phyloP scores from a whole-genome alignment of 345 rosid genomes.

The Lumnitzera racemosa region DNA sequence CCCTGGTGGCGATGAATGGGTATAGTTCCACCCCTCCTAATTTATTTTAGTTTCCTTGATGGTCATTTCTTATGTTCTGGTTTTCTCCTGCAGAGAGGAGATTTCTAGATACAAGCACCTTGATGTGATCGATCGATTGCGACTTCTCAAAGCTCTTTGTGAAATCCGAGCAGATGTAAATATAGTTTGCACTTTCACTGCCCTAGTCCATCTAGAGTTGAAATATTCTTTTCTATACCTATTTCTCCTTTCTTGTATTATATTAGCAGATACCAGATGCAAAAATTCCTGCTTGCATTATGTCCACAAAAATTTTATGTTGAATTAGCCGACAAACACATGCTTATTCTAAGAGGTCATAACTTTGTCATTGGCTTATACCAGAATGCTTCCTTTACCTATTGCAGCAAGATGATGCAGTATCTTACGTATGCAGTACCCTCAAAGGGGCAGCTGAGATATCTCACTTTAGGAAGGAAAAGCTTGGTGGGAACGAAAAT shows the following conservation, averaged over 20 bases:
- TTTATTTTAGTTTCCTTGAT: conserved; percentile 3
- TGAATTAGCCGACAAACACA: not conserved
- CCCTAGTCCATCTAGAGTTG: too few species aligned
- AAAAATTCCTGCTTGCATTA: too few species aligned
- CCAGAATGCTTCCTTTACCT: conserved; percentile 7
- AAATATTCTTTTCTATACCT: too few species aligned
- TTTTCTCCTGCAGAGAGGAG: conserved; percentile 49
- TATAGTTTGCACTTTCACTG: not conserved
- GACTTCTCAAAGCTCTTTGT: conserved; percentile 70
- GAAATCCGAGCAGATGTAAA: conserved; percentile 70
- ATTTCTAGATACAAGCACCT: conserved; percentile 52
- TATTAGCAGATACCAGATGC: too few species aligned
- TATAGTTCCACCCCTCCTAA: conserved; percentile 13
- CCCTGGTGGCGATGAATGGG: conserved; percentile 54
- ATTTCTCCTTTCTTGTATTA: too few species aligned
- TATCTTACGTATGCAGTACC: conserved; percentile 40
- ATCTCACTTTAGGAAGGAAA: conserved; percentile 54
- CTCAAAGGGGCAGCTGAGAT: conserved; percentile 37
- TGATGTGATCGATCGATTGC: conserved; percentile 48
- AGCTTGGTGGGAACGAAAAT: conserved; percentile 57
- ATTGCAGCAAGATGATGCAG: conserved; percentile 67
- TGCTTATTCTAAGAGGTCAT: not conserved
- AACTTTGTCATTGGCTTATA: not conserved
- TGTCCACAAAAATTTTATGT: too few species aligned
- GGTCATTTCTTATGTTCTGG: conserved; percentile 7